Conservation (phyloP, 129 eudicot genomes). For the Pittosporum tobira region DNA sequence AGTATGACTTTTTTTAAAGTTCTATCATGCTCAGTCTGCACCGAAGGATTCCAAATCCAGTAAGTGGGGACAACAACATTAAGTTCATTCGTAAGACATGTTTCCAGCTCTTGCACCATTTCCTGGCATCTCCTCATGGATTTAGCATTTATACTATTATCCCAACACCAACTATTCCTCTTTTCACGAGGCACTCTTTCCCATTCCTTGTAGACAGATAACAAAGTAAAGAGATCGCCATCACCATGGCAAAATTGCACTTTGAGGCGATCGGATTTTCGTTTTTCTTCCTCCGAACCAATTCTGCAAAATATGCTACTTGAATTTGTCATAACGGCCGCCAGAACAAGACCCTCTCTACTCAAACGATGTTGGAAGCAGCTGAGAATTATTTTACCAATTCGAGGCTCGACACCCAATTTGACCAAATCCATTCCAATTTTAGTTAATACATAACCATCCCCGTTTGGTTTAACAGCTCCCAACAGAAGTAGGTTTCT, state of each 20-base stretch:
- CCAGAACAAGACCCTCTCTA: conserved; percentile 80
- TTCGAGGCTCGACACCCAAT: conserved; percentile 87
- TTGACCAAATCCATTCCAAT: conserved; percentile 53
- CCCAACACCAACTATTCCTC: conserved; percentile 87
- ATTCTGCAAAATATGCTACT: conserved; percentile 89
- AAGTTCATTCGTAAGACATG: conserved; percentile 60
- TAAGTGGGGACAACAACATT: conserved; percentile 52
- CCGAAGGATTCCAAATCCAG: conserved; percentile 64
- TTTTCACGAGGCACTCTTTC: conserved; percentile 41
- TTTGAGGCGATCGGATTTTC: conserved; percentile 71
- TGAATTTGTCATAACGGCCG: conserved; percentile 91
- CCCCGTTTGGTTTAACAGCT: conserved; percentile 40
- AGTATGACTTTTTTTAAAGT: conserved; percentile 48
- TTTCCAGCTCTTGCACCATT: conserved; percentile 63
- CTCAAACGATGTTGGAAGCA: conserved; percentile 51
- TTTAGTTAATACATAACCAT: conserved; percentile 35
- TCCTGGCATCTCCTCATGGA: conserved; percentile 81
- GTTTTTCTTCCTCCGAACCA: conserved; percentile 61
- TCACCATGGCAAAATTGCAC: conserved; percentile 73
- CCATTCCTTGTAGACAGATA: conserved; percentile 76
- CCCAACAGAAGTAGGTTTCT: conserved; percentile 71
- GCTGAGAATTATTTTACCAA: conserved; percentile 64
- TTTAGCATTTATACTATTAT: conserved; percentile 85
- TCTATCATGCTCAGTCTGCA: conserved; percentile 31
- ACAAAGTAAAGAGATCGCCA: conserved; percentile 88